Conservation (phyloP, 192 early-diverging fungal species). For the Chytriomyces confervae region DNA sequence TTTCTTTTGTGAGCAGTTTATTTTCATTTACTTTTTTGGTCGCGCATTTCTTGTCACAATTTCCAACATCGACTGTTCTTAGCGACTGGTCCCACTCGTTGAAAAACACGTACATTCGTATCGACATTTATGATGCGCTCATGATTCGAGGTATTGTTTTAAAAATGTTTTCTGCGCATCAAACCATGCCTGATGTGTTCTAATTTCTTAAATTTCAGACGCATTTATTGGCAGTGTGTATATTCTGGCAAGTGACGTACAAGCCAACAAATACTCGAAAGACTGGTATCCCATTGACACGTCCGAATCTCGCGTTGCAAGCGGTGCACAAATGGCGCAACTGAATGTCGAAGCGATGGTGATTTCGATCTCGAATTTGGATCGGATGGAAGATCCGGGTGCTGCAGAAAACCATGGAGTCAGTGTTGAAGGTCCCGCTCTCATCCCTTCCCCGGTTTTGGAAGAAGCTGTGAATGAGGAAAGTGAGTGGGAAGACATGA, state of each 20-base stretch:
- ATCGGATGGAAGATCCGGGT: neutral
- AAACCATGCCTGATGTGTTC: neutral
- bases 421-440: neutral
- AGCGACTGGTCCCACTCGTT: neutral
- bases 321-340: constrained; percentile 29
- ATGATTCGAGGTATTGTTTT: constrained; percentile 25
- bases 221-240: constrained; percentile 41
- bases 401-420: neutral
- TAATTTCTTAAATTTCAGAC: constrained; percentile 27
- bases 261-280: constrained; percentile 37
- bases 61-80: neutral
- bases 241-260: constrained; percentile 33
- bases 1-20: constrained; percentile 40
- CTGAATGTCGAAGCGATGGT: constrained; percentile 38
- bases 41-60: neutral
- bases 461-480: neutral
- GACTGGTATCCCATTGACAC: constrained; percentile 45
- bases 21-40: neutral
- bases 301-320: constrained; percentile 32
- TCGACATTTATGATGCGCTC: constrained; percentile 38
- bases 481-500: neutral
- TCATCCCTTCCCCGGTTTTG: neutral
- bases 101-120: constrained; percentile 25
- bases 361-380: constrained; percentile 15
- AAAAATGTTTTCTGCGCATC: neutral